A percentile compares a stretch with the other conserved stretches of the same genome.
Evolutionary conservation across 78 protist species (phyloP).

Genomic region (Dictyostelium capitatum): DNA sequence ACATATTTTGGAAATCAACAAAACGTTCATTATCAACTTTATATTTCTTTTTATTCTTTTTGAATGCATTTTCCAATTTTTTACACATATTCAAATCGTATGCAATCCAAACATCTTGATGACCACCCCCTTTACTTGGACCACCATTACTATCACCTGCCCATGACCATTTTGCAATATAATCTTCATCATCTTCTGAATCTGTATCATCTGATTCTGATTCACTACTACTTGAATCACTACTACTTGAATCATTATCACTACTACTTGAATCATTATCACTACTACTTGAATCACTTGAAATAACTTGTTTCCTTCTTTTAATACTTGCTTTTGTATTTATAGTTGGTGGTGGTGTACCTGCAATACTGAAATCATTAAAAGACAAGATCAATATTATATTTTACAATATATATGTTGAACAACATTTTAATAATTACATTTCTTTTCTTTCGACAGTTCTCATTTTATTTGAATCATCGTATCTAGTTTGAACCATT

Average conservation of each 20-base stretch:
- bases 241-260: not conserved
- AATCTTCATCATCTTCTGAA: conserved; percentile 58
- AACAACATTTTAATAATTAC: not conserved
- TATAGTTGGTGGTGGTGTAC: not conserved
- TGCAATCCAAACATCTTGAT: conserved; percentile 69
- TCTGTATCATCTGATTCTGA: not conserved
- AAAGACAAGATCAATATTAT: not conserved
- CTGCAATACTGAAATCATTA: not conserved
- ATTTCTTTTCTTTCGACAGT: conserved; percentile 69
- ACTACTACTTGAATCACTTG: not conserved
- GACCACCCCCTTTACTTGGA: conserved; percentile 77
- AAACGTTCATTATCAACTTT: conserved; percentile 63
- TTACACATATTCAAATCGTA: conserved; percentile 28
- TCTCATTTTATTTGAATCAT: conserved; percentile 49
- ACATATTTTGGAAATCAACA: conserved; percentile 68
- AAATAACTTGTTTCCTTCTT: not conserved
- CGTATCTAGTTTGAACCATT: conserved; percentile 64
- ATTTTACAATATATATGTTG: not conserved
- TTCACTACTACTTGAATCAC: not conserved
- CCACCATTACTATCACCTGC: conserved; percentile 77
- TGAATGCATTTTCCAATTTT: conserved; percentile 41
- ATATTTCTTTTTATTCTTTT: not conserved
- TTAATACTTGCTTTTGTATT: not conserved
- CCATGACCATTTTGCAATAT: conserved; percentile 67
- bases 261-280: not conserved